Evolutionary conservation across 495 filamentous ascomycete species (phyloP), one percentile per base, ranked within the genome.

Genomic region (Penicillium lagena): DNA sequence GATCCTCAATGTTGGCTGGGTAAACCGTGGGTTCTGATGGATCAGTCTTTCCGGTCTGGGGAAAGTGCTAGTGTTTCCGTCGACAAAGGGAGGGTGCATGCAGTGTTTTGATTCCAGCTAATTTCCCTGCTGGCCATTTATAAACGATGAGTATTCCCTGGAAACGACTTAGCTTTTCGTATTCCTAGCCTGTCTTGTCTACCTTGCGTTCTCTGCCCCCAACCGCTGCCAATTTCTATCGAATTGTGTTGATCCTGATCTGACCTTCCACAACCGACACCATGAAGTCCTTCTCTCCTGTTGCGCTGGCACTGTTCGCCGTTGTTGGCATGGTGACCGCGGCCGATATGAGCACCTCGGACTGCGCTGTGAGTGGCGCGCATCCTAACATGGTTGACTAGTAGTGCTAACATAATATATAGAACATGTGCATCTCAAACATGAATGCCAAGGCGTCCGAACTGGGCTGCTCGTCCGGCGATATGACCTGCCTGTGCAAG

Each of bases 371-470:
- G 62, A 43, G 43, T 47, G 9, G 22, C 22, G 22, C 22, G 22
- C 22, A 22, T 22, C 22, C 4, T 22, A 4, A 22, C 4, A 6
- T 22, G 22, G 22, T 22, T 22, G 4, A 3, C 22, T 22, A 22
- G 22, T 9, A 15, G 37, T 53, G 39, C 45, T 55, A 39, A 66
- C 14, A 46, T 40, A 12, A 11, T 33, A 10, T 35, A 36, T 50
- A 91, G 87, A 67, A 77, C 69, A 80, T 70, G 51, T 93, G 88
- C 59, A 68, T 86, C 55, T 70, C 47, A 67, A 86, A 85, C 75
- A 90, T 93, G 86, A 66, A 83, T 48, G 63, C 45, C 45, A 71
- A 80, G 69, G 80, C 83, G 42, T 47, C 52, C 9, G 53, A 67
- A 7, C 72, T 90, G 45, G 78, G 78, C 40, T 95, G 89, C 67